Evolutionary conservation across 306 rosid species (phyloP), one percentile per base, ranked within the genome.

Genomic region (Casuarina cunninghamiana): DNA sequence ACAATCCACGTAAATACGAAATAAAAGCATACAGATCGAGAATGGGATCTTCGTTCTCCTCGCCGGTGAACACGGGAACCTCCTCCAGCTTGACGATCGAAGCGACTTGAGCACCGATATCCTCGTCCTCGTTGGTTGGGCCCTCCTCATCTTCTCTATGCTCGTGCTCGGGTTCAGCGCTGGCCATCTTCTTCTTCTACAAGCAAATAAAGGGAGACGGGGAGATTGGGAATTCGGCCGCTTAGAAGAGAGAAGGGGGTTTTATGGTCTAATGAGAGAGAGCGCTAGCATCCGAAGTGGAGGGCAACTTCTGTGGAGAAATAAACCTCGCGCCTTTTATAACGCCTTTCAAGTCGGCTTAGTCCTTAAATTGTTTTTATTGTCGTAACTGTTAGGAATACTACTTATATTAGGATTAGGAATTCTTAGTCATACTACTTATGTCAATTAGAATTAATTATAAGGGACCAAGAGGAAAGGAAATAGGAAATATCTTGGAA

Each of bases 61-160:
- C 98, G 5, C 97, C 98, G 4, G 97, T 93, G 74, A 88, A 75
- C 1, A 93, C 90, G 37, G 89, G 79, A 49, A 93, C 91, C 72
- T 82, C 97, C 73, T 93, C 93, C 16, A 96, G 97, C 73, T 80
- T 85, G 82, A 96, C 97, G 85, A 96, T 96, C 35, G 99, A 98
- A 53, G 97, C 99, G 13, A 96, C 91, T 71, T 91, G 96, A 15
- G 99, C 99, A 48, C 99, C 98, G 60, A 98, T 96, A 75, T 96
- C 99, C 68, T 96, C 98, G 58, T 96, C 99, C 0, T 96, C 98
- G 19, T 84, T 97, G 78, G 89, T 89, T 7, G 90, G 89, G 19
- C 90, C 88, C 9, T 90, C 97, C 54, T 90, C 99, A 3, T 91
- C 97, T 19, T 90, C 98, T 39, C 93, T 86, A 90, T 89, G 98